Conservation (phyloP, 2,329 filamentous ascomycete species). For the Fusarium scirpi region DNA sequence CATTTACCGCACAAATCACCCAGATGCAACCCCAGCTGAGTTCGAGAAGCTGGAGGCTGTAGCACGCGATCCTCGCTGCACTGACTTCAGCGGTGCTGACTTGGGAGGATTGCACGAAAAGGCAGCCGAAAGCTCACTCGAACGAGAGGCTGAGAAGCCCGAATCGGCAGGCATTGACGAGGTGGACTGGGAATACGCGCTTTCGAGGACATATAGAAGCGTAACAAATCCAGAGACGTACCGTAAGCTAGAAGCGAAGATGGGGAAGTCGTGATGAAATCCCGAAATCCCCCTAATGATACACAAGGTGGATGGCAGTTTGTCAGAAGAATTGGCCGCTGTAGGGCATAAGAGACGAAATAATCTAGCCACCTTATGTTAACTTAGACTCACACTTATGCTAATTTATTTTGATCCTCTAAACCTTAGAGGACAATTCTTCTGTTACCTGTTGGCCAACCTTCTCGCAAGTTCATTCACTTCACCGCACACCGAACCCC, state of each 20-base stretch:
- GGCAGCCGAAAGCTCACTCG: conserved; percentile 63
- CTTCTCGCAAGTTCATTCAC: background rate
- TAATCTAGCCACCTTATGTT: background rate
- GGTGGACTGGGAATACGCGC: conserved; percentile 66
- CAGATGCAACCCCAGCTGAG: conserved; percentile 57
- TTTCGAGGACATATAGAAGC: conserved; percentile 62
- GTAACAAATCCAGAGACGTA: conserved; percentile 62
- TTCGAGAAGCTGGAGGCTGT: conserved; percentile 69
- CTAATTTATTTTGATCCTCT: background rate
- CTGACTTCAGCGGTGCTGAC: conserved; percentile 80
- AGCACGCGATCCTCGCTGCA: conserved; percentile 75
- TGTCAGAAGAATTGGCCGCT: background rate
- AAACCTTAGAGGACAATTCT: background rate
- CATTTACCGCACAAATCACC: conserved; percentile 62
- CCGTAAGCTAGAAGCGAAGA: conserved; percentile 47
- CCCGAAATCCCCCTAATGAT: background rate
- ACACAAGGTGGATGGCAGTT: background rate
- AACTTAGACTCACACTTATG: background rate
- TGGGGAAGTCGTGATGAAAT: conserved; percentile 21
- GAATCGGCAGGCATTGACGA: conserved; percentile 46
- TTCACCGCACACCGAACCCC: conserved; percentile 5
- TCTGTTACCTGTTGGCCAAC: background rate
- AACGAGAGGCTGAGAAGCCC: conserved; percentile 47
- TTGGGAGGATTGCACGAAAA: conserved; percentile 63
- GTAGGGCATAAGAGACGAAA: background rate